phyloP scores from a whole-genome alignment of 2,329 filamentous ascomycete species.

The Corynespora cassiicola region DNA sequence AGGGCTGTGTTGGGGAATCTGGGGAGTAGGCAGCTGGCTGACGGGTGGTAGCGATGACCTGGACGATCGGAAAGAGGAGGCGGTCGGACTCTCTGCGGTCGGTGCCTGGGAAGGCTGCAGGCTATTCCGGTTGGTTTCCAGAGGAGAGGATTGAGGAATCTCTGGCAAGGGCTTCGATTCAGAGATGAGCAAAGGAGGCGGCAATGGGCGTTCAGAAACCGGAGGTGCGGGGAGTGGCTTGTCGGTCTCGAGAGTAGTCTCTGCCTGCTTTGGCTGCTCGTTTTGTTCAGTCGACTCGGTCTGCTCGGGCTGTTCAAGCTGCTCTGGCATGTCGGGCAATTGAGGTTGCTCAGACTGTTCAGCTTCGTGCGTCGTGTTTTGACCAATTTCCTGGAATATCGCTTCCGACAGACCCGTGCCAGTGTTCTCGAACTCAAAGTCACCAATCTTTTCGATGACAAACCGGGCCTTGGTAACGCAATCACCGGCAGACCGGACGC shows the following conservation, averaged over 20 bases:
- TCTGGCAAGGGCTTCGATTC: conserved; percentile 74
- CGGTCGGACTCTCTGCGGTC: conserved; percentile 38
- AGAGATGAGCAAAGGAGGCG: conserved; percentile 52
- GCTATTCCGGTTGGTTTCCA: conserved; percentile 29
- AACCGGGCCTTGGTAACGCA: conserved; percentile 86
- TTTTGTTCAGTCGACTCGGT: no score
- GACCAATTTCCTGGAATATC: conserved; percentile 40
- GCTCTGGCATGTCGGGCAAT: no score
- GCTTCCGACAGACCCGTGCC: conserved; percentile 43
- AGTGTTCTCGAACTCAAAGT: conserved; percentile 77
- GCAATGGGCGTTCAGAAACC: conserved; percentile 44
- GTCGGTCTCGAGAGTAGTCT: conserved; percentile 33
- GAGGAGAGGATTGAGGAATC: conserved; percentile 58
- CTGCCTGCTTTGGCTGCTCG: conserved; percentile 17
- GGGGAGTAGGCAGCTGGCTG: conserved; percentile 33
- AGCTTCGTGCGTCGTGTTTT: conserved; percentile 16
- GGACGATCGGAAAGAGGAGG: conserved; percentile 54
- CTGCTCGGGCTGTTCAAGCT: no score
- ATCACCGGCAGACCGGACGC: conserved; percentile 88
- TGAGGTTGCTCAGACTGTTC: conserved; percentile 9
- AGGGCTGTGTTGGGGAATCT: conserved; percentile 31
- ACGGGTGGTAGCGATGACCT: conserved; percentile 54
- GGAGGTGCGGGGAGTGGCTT: conserved; percentile 47
- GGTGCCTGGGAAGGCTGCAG: conserved; percentile 27
- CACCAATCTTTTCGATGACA: conserved; percentile 86